These are phyloP conservation scores for Ottelia alismoides DNA, from an alignment of 106 monocot genomes.

Conservation along the genomic window DNA sequence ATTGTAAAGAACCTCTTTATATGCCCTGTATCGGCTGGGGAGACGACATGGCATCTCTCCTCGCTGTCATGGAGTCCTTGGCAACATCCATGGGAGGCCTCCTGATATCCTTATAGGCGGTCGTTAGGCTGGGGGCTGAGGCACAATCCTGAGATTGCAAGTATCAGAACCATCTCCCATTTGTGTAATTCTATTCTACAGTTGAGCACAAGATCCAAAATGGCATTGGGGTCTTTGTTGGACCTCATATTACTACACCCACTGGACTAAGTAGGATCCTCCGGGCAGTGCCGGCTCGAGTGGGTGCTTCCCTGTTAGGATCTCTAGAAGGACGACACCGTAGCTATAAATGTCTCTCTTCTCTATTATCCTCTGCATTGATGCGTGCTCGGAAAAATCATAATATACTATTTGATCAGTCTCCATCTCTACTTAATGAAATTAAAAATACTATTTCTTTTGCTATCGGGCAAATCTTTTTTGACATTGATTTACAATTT, in stretches of 20 bases:
- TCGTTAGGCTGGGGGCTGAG: constrained; percentile 40
- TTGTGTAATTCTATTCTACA: constrained; percentile 33
- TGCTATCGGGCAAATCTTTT: background rate
- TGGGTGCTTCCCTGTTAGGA: constrained; percentile 71
- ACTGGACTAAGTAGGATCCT: constrained; percentile 62
- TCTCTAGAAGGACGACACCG: constrained; percentile 75
- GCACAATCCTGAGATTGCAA: constrained; percentile 51
- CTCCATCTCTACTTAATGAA: constrained; percentile 4
- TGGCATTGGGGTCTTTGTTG: constrained; percentile 21
- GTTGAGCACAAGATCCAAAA: constrained; percentile 54
- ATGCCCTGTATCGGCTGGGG: background rate
- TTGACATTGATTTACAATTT: no score
- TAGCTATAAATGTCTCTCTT: constrained; percentile 97
- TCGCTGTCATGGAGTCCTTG: constrained; percentile 11
- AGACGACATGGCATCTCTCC: constrained; percentile 1
- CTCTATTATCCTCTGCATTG: constrained; percentile 53
- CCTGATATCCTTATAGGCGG: constrained; percentile 68
- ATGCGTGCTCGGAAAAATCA: constrained; percentile 46
- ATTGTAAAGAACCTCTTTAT: constrained; percentile 35
- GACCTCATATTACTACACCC: constrained; percentile 43
- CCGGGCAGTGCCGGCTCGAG: constrained; percentile 64
- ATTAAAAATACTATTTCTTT: background rate
- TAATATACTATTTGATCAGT: background rate
- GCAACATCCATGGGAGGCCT: constrained; percentile 22
- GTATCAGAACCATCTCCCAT: constrained; percentile 52